phyloP scores from a whole-genome alignment of 108 stramenopile genomes.

The Seminavis robusta region DNA sequence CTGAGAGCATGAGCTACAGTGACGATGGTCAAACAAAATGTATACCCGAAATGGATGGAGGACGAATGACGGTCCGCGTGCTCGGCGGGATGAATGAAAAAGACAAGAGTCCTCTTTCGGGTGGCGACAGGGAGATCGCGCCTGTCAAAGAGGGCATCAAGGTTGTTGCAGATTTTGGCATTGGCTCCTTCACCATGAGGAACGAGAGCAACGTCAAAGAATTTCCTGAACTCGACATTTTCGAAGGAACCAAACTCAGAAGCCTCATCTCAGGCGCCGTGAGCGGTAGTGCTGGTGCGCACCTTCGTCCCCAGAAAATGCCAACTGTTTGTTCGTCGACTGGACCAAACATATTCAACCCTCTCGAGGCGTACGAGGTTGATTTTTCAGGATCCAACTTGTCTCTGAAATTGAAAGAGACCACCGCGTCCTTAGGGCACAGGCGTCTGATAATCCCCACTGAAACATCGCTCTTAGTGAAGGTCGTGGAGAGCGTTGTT shows the following conservation, averaged over 20 bases:
- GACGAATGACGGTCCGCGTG: constrained; percentile 61
- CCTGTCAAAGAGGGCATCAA: constrained; percentile 71
- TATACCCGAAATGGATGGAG: constrained; percentile 76
- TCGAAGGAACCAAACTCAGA: constrained; percentile 65
- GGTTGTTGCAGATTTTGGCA: constrained; percentile 70
- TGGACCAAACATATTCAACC: constrained; percentile 79
- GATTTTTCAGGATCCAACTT: constrained; percentile 70
- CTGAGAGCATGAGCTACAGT: constrained; percentile 69
- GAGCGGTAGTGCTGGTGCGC: constrained; percentile 56
- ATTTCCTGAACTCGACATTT: constrained; percentile 87
- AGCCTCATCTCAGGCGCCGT: constrained; percentile 59
- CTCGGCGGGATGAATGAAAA: constrained; percentile 61
- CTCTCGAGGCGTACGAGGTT: constrained; percentile 88
- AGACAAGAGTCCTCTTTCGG: constrained; percentile 15
- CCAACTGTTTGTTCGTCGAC: constrained; percentile 22
- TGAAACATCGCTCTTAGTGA: constrained; percentile 65
- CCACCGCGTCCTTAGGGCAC: constrained; percentile 68
- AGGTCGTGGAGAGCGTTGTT: constrained; percentile 67
- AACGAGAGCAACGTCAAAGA: constrained; percentile 78
- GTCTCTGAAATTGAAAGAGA: constrained; percentile 68
- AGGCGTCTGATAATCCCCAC: constrained; percentile 79
- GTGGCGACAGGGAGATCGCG: not conserved
- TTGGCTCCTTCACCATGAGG: constrained; percentile 54
- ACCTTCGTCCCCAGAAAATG: constrained; percentile 75
- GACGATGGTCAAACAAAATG: constrained; percentile 80